phyloP scores from a whole-genome alignment of 257 asterid genomes.

The Paraleonurus japonicus region DNA sequence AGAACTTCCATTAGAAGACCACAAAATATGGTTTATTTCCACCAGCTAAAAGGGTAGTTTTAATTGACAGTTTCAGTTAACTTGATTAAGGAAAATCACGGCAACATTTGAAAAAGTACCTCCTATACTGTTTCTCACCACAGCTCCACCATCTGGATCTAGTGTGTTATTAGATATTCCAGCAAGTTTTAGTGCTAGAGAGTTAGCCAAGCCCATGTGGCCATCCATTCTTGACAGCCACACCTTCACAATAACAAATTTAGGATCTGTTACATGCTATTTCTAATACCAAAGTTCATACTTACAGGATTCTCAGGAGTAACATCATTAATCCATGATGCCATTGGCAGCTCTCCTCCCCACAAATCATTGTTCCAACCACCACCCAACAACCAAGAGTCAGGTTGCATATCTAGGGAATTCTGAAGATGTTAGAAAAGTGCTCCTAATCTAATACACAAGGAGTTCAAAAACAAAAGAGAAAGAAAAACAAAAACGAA shows the following conservation, averaged over 20 bases:
- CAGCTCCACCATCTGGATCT: constrained; percentile 76
- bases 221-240: constrained; percentile 97
- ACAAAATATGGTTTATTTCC: constrained; percentile 11
- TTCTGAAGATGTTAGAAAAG: constrained; percentile 22
- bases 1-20: constrained; percentile 13
- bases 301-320: constrained; percentile 86
- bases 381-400: constrained; percentile 91
- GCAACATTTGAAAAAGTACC: constrained; percentile 43
- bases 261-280: constrained; percentile 8
- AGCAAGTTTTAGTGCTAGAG: constrained; percentile 74
- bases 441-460: constrained; percentile 14
- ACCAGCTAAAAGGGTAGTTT: constrained; percentile 5
- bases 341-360: constrained; percentile 95
- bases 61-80: constrained; percentile 5
- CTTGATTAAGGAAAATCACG: neutral
- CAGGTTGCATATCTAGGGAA: constrained; percentile 53
- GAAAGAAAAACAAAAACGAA: neutral
- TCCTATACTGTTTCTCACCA: constrained; percentile 54
- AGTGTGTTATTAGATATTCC: constrained; percentile 53
- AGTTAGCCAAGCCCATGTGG: constrained; percentile 96
- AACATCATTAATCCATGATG: constrained; percentile 89
- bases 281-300: constrained; percentile 24
- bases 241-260: constrained; percentile 48
- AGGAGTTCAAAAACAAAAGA: neutral
- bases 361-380: constrained; percentile 97